phyloP scores from a whole-genome alignment of 208 protist genomes.

The Crithidia acanthocephali region DNA sequence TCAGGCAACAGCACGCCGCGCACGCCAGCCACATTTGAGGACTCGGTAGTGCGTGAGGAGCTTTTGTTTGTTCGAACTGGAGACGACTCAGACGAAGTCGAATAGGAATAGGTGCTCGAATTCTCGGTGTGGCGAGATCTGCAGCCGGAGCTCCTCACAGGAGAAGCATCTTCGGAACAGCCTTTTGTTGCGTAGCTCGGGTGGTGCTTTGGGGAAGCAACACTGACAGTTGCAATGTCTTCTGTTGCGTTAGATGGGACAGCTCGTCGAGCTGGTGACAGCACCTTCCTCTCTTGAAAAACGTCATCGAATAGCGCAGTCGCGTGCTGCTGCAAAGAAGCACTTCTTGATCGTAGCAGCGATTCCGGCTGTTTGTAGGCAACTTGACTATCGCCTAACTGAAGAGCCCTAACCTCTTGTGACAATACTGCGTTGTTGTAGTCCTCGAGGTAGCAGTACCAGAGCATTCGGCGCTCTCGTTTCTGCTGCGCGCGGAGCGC shows the following conservation, averaged over 20 bases:
- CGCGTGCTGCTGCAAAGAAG: slow-evolving; percentile 6
- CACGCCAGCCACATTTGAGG: not conserved
- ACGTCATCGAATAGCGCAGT: slow-evolving; percentile 3
- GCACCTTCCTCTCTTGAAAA: too few species aligned
- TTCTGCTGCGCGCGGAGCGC: slow-evolving; percentile 52
- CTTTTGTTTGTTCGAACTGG: not conserved
- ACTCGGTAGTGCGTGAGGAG: not conserved
- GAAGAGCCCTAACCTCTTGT: slow-evolving; percentile 28
- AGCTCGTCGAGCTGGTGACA: not conserved
- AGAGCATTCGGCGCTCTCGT: slow-evolving; percentile 47
- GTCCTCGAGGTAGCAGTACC: slow-evolving; percentile 46
- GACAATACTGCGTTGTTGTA: slow-evolving; percentile 42
- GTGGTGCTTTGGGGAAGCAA: slow-evolving; percentile 1
- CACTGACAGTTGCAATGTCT: not conserved
- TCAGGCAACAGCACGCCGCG: too few species aligned
- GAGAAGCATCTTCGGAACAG: not conserved
- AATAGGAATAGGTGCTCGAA: slow-evolving; percentile 8
- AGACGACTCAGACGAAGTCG: not conserved
- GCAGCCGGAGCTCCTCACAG: not conserved
- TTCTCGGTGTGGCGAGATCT: not conserved
- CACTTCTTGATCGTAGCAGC: slow-evolving; percentile 22
- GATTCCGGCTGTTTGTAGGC: not conserved
- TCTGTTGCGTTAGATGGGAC: too few species aligned
- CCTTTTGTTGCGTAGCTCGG: slow-evolving; percentile 2
- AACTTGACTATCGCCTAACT: slow-evolving; percentile 6